A percentile compares a stretch with the other conserved stretches of the same genome.
phyloP scores from a whole-genome alignment of 495 filamentous ascomycete species.

The Penicillium flavigenum region DNA sequence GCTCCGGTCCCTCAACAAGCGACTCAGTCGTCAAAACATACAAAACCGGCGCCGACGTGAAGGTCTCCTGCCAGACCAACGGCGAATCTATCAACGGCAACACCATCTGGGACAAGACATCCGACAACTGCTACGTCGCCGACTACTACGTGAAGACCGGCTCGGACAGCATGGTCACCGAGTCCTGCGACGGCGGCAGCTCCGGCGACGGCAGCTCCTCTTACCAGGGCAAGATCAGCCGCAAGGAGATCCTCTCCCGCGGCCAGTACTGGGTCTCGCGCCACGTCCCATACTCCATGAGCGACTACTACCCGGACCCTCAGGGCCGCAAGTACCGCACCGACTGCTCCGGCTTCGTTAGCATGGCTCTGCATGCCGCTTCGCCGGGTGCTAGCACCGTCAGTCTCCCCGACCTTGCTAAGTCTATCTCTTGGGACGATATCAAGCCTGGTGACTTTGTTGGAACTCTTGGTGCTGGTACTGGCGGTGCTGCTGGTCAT shows the following conservation, averaged over 20 bases:
- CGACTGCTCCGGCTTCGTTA: conserved; percentile 19
- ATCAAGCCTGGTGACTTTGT: conserved; percentile 18
- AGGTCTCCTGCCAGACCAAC: conserved; percentile 17
- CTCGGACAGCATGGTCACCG: conserved; percentile 17
- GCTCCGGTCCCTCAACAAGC: conserved; percentile 15
- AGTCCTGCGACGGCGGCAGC: conserved; percentile 14
- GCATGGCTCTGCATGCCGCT: conserved; percentile 19
- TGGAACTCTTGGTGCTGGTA: conserved; percentile 17
- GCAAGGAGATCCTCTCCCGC: conserved; percentile 19
- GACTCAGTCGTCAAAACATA: conserved; percentile 14
- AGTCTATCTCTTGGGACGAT: conserved; percentile 16
- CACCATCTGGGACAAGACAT: conserved; percentile 21
- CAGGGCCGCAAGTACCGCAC: conserved; percentile 19
- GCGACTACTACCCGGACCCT: conserved; percentile 16
- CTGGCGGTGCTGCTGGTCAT: conserved; percentile 19
- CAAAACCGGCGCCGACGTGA: conserved; percentile 11
- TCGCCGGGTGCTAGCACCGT: conserved; percentile 16
- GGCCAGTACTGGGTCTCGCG: conserved; percentile 18
- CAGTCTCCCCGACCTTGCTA: conserved; percentile 16
- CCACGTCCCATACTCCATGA: conserved; percentile 19
- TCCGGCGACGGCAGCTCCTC: conserved; percentile 15
- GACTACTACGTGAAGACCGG: conserved; percentile 22
- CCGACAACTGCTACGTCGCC: conserved; percentile 18
- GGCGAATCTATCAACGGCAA: conserved; percentile 15
- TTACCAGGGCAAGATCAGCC: conserved; percentile 20